A percentile compares a stretch with the other conserved stretches of the same genome.
Evolutionary conservation across 23 red algal species (phyloP).

Genomic region (Gracilaria gracilis): DNA sequence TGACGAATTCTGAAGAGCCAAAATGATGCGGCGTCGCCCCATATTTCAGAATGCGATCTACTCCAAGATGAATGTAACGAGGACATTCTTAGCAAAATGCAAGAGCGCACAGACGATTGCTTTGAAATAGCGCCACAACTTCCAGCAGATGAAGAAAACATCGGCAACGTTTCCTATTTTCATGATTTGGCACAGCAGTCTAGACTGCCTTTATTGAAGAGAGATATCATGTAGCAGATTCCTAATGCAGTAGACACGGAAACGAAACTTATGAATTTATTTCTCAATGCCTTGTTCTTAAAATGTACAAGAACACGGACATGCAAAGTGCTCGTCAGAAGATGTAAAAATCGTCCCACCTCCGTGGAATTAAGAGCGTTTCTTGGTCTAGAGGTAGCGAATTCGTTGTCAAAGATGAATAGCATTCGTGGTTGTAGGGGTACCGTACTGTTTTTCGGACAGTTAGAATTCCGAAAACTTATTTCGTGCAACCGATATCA

Average conservation of each 20-base stretch:
- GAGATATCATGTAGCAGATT: not conserved
- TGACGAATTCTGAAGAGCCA: too few species aligned
- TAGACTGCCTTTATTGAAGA: not conserved
- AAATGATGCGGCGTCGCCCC: too few species aligned
- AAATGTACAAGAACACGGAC: not conserved
- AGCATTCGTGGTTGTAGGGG: not conserved
- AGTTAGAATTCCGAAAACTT: not conserved
- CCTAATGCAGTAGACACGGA: not conserved
- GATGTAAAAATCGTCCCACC: not conserved
- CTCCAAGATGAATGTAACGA: too few species aligned
- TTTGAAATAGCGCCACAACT: not conserved
- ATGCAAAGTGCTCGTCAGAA: not conserved
- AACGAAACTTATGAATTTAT: not conserved
- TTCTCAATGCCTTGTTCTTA: not conserved
- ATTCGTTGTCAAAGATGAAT: not conserved
- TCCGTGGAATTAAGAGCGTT: not conserved
- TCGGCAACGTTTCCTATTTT: not conserved
- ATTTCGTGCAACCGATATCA: conserved; percentile 1
- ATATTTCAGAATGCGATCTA: too few species aligned
- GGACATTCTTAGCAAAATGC: too few species aligned
- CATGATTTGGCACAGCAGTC: not conserved
- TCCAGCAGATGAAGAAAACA: not conserved
- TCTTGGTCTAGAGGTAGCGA: not conserved
- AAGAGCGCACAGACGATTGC: not conserved
- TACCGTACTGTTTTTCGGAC: not conserved